A percentile compares a stretch with the other conserved stretches of the same genome.
Conservation (phyloP, 2,329 filamentous ascomycete species). For the Aureobasidium mangrovei region DNA sequence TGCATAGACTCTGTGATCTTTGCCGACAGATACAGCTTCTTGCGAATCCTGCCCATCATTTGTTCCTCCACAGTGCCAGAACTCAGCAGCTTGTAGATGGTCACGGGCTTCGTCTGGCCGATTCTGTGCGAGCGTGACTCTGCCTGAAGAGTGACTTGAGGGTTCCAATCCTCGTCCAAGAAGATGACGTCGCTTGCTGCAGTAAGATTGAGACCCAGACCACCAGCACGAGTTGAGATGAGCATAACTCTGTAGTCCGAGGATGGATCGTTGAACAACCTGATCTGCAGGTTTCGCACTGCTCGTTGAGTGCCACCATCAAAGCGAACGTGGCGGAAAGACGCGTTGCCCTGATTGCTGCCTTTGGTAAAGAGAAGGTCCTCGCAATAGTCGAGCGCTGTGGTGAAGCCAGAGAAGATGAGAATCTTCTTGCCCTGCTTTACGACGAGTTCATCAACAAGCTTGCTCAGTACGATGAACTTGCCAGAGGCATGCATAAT, state of each 20-base stretch:
- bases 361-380: constrained; percentile 41
- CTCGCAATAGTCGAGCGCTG: constrained; percentile 44
- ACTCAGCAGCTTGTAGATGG: constrained; percentile 48
- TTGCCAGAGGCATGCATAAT: constrained; percentile 46
- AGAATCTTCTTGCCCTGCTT: constrained; percentile 46
- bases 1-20: constrained; percentile 53
- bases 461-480: constrained; percentile 46
- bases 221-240: constrained; percentile 47
- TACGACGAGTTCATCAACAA: constrained; percentile 41
- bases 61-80: constrained; percentile 51
- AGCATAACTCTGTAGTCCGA: constrained; percentile 46
- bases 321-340: constrained; percentile 41
- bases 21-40: constrained; percentile 53
- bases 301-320: constrained; percentile 44
- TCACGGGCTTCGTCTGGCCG: constrained; percentile 46
- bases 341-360: constrained; percentile 25
- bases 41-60: constrained; percentile 49
- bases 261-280: constrained; percentile 42
- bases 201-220: constrained; percentile 47
- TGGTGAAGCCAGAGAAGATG: constrained; percentile 49
- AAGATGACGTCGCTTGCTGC: constrained; percentile 49
- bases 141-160: constrained; percentile 45
- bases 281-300: constrained; percentile 43
- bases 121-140: constrained; percentile 48
- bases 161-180: constrained; percentile 49